Base-by-base conservation (phyloP, 805 yeast genomes). In the Pichia rugopelliculosa region DNA sequence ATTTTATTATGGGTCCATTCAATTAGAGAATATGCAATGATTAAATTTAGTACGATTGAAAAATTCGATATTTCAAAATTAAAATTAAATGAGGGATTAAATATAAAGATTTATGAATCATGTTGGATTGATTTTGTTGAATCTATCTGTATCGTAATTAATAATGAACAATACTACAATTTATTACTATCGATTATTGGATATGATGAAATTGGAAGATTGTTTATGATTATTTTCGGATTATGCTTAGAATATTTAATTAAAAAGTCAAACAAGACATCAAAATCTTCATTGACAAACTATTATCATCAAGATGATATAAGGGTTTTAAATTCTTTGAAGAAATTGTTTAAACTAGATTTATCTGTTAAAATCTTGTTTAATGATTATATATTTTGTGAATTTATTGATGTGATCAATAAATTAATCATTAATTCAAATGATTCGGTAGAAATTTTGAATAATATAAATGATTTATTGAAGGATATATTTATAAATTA, bases 111-210 rank as follows among this genome's bases (percentile, higher is more conserved):
- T 39, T 84, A 79, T 60, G 73, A 76, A 36, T 68, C 71, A 18
- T 76, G 81, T 36, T 89, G 96, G 96, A 67, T 84, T 34, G 85
- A 83, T 55, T 74, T 88, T 51, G 80, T 85, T 10, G 83, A 84
- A 44, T 96, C 87, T 0, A 70, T 89, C 53, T 82, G 93, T 13
- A 69, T 79, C 9, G 70, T 85, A 36, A 69, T 84, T 37, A 80
- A 80, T 15, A 39, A 49, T 18, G 13, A 44, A 37, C 70, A 68
- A 20, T 72, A 82, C 51, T 67, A 73, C 2, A 55, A 64, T 0
- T 60, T 71, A 12, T 69, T 84, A 18, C 61, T 68, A 6, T 66
- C 70, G 2, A 70, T 78, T 33, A 61, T 87, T 40, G 74, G 72
- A 15, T 26, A 39, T 6, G 79, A 74, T 11, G 89, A 82, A 51